phyloP scores from a whole-genome alignment of 257 asterid species.

The Echites panduratus region DNA sequence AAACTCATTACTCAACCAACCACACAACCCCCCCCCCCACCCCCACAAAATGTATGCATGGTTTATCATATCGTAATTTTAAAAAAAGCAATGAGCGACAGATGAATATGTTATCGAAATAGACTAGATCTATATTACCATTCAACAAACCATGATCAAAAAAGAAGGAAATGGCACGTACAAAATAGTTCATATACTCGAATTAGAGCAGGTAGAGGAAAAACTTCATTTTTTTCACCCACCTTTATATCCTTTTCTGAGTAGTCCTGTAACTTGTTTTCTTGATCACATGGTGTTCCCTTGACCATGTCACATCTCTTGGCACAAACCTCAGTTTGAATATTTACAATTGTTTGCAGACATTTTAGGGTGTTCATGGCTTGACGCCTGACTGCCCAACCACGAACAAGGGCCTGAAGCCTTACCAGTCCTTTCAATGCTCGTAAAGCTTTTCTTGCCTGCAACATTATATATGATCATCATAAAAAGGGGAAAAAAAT shows the following conservation, averaged over 20 bases:
- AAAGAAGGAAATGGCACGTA: neutral
- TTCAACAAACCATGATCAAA: no score
- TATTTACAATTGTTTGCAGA: slow-evolving; percentile 77
- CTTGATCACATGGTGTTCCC: slow-evolving; percentile 28
- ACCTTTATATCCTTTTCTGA: slow-evolving; percentile 70
- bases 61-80: no score
- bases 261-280: slow-evolving; percentile 32
- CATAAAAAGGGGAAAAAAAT: neutral
- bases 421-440: slow-evolving; percentile 83
- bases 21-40: no score
- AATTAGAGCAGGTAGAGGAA: neutral
- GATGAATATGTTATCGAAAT: no score
- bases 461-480: slow-evolving; percentile 10
- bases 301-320: slow-evolving; percentile 51
- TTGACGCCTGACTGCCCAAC: slow-evolving; percentile 86
- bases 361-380: slow-evolving; percentile 76
- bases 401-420: slow-evolving; percentile 93
- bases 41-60: no score
- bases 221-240: slow-evolving; percentile 5
- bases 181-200: neutral
- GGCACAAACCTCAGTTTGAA: slow-evolving; percentile 72
- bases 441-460: slow-evolving; percentile 84
- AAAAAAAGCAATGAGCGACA: no score
- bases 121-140: no score
- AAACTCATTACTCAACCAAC: neutral